A percentile compares a stretch with the other conserved stretches of the same genome.
Evolutionary conservation across 2,329 filamentous ascomycete genomes (phyloP).

Genomic region (Fusarium sp.): DNA sequence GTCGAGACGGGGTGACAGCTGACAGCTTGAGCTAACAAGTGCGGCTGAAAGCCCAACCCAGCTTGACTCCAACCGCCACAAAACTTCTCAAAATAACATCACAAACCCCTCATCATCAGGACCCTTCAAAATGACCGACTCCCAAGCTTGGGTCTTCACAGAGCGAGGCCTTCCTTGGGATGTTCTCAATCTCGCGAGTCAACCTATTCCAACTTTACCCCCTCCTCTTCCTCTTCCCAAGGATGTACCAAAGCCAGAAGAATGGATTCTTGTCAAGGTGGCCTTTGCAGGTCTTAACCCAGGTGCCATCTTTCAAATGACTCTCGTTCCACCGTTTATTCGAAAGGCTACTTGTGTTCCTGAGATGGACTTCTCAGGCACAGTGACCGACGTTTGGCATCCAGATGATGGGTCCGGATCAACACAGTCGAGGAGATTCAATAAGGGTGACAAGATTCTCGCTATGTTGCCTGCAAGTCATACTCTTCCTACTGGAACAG

Average conservation of each 20-base stretch:
- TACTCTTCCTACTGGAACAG: constrained; percentile 45
- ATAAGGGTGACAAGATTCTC: constrained; percentile 5
- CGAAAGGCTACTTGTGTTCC: constrained; percentile 54
- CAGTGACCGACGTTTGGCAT: constrained; percentile 53
- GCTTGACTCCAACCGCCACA: not conserved
- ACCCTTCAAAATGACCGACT: not conserved
- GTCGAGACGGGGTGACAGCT: not conserved
- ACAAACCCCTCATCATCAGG: not conserved
- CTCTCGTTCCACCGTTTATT: constrained; percentile 55
- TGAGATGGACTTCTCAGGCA: constrained; percentile 60
- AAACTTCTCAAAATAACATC: not conserved
- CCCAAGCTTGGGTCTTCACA: constrained; percentile 7
- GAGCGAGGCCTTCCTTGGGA: constrained; percentile 6
- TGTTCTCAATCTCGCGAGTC: not conserved
- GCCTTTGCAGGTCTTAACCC: constrained; percentile 61
- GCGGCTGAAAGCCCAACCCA: not conserved
- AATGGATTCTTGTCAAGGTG: constrained; percentile 57
- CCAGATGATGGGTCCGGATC: constrained; percentile 33
- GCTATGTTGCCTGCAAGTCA: constrained; percentile 7
- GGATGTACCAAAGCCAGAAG: constrained; percentile 45
- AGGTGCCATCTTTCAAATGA: constrained; percentile 57
- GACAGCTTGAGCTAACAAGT: not conserved
- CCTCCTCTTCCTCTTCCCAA: constrained; percentile 45
- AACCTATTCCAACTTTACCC: not conserved
- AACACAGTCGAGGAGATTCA: constrained; percentile 16